Evolutionary conservation across 371 early-diverging fungal species (phyloP).

Genomic region (Parasitella parasitica): DNA sequence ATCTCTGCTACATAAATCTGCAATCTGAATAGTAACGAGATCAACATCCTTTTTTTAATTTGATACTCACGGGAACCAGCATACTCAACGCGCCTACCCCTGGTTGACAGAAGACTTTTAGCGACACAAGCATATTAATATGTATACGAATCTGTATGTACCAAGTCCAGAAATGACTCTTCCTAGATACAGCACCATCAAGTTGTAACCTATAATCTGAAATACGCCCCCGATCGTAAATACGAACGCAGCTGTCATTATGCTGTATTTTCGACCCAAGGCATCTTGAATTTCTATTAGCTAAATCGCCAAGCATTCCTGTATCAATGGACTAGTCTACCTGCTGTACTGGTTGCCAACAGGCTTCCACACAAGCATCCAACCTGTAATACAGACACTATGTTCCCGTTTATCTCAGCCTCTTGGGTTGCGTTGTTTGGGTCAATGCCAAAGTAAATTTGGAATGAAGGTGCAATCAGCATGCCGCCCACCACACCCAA

Average conservation of each 20-base stretch:
- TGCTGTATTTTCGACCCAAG: conserved; percentile 27
- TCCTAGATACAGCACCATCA: conserved; percentile 27
- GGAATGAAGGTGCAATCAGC: conserved; percentile 35
- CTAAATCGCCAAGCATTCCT: not conserved
- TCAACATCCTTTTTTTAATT: not conserved
- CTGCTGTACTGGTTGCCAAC: conserved; percentile 28
- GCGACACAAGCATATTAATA: not conserved
- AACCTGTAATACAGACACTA: conserved; percentile 34
- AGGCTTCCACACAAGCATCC: conserved; percentile 37
- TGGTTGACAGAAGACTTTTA: not conserved
- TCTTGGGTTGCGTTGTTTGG: conserved; percentile 29
- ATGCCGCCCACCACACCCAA: conserved; percentile 34
- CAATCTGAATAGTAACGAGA: not conserved
- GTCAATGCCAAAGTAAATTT: conserved; percentile 34
- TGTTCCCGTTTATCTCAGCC: conserved; percentile 35
- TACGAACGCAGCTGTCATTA: conserved; percentile 15
- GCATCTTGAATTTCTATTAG: conserved; percentile 5
- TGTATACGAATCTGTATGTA: not conserved
- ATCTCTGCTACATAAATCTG: conserved; percentile 41
- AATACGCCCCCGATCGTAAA: conserved; percentile 29
- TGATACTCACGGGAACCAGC: conserved; percentile 29
- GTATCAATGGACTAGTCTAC: not conserved
- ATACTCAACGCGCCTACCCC: conserved; percentile 34
- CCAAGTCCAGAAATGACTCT: conserved; percentile 35
- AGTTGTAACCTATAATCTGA: conserved; percentile 24